phyloP scores from a whole-genome alignment of 2,329 filamentous ascomycete species.

The Colletotrichum simmondsii region DNA sequence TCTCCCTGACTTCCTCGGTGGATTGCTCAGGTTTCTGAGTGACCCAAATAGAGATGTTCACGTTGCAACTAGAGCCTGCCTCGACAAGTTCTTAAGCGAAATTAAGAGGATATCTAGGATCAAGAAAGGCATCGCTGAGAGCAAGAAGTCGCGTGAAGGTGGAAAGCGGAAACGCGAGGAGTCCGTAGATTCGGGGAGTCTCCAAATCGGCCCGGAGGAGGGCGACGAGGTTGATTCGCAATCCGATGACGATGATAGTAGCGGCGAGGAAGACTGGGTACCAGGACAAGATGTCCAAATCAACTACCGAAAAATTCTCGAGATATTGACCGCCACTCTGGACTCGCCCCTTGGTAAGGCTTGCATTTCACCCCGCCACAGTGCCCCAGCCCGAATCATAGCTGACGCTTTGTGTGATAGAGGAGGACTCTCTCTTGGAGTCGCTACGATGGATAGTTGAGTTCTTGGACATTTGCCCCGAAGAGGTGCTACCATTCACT shows the following conservation, averaged over 20 bases:
- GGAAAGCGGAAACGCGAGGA: constrained; percentile 76
- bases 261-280: constrained; percentile 92
- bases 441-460: constrained; percentile 95
- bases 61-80: constrained; percentile 85
- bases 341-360: constrained; percentile 79
- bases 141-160: constrained; percentile 76
- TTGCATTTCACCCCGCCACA: not conserved
- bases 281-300: constrained; percentile 97
- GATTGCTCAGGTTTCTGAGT: constrained; percentile 90
- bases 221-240: constrained; percentile 70
- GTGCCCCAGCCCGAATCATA: not conserved
- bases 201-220: constrained; percentile 67
- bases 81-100: constrained; percentile 91
- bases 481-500: constrained; percentile 95
- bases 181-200: constrained; percentile 75
- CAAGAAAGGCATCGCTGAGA: constrained; percentile 92
- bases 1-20: constrained; percentile 89
- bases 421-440: constrained; percentile 92
- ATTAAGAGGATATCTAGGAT: constrained; percentile 94
- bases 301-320: constrained; percentile 89
- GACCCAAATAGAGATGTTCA: constrained; percentile 95
- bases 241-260: constrained; percentile 66
- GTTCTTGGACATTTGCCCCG: constrained; percentile 96
- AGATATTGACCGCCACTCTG: constrained; percentile 90
- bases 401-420: constrained; percentile 52